These are phyloP conservation scores for Harringtonia aguacate DNA, from an alignment of 2,329 filamentous ascomycete species.

Conservation along the genomic window DNA sequence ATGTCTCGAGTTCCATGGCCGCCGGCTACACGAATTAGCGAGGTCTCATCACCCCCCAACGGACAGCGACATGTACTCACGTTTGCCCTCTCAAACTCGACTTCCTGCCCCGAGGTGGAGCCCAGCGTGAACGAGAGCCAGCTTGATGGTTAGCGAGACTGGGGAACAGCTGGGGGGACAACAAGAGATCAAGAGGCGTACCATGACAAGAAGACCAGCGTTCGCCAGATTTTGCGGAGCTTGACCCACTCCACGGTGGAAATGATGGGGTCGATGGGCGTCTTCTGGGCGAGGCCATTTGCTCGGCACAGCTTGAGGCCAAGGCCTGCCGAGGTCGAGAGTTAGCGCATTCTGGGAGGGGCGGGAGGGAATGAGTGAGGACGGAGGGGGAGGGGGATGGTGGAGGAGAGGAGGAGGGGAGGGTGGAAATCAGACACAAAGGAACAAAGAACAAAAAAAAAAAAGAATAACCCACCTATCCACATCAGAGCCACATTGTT, in stretches of 20 bases:
- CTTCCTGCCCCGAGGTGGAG: conserved; percentile 17
- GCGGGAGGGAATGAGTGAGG: too few relatives aligned
- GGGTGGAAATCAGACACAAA: too few relatives aligned
- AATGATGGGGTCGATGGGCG: conserved; percentile 3
- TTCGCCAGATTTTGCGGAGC: conserved; percentile 18
- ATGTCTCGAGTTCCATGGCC: conserved; percentile 13
- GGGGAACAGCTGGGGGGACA: neutral
- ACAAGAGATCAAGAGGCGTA: conserved; percentile 1
- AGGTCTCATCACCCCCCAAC: too few relatives aligned
- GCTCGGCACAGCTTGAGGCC: conserved; percentile 17
- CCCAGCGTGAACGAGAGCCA: conserved; percentile 21
- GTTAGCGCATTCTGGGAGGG: too few relatives aligned
- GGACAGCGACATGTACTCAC: conserved; percentile 6
- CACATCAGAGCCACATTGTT: conserved; percentile 18
- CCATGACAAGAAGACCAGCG: conserved; percentile 20
- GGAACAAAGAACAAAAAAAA: neutral
- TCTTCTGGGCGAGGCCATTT: conserved; percentile 11
- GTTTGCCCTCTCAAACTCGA: conserved; percentile 10
- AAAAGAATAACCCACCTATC: conserved; percentile 8
- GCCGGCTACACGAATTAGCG: conserved; percentile 11
- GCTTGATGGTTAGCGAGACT: conserved; percentile 7
- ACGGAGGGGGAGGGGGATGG: too few relatives aligned
- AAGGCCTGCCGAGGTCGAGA: conserved; percentile 15
- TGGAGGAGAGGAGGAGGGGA: too few relatives aligned
- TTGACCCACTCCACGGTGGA: conserved; percentile 10